Evolutionary conservation across 495 filamentous ascomycete species (phyloP).

Genomic region (Tuber umbilicatum): DNA sequence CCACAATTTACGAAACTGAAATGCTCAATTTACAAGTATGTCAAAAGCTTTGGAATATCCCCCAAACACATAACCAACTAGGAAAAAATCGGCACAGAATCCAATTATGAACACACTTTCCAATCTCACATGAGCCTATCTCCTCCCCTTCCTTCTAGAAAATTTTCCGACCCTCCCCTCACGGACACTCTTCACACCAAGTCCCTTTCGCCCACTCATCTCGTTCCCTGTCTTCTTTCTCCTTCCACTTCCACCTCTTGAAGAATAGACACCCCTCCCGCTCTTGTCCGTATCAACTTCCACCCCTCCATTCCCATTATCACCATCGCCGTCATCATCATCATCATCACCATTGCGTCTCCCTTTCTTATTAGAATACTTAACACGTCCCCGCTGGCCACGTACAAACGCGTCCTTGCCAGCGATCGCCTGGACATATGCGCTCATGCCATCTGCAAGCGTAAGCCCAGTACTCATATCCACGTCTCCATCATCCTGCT

Average conservation of each 20-base stretch:
- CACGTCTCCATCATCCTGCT: slow-evolving; percentile 49
- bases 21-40: not conserved
- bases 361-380: slow-evolving; percentile 67
- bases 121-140: slow-evolving; percentile 17
- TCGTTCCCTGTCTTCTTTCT: slow-evolving; percentile 26
- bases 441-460: slow-evolving; percentile 65
- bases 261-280: slow-evolving; percentile 43
- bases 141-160: slow-evolving; percentile 26
- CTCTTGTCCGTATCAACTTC: slow-evolving; percentile 42
- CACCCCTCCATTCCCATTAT: slow-evolving; percentile 31
- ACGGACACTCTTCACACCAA: slow-evolving; percentile 31
- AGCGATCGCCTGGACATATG: slow-evolving; percentile 84
- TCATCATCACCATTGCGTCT: slow-evolving; percentile 57
- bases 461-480: slow-evolving; percentile 50
- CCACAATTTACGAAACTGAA: not conserved
- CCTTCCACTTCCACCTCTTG: slow-evolving; percentile 28
- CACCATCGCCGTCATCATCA: slow-evolving; percentile 63
- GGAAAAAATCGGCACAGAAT: not conserved
- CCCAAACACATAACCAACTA: not conserved
- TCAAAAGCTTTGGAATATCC: not conserved
- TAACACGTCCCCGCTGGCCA: slow-evolving; percentile 77
- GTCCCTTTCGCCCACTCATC: slow-evolving; percentile 30
- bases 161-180: slow-evolving; percentile 35
- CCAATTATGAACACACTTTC: not conserved
- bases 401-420: slow-evolving; percentile 74